phyloP scores from a whole-genome alignment of 495 filamentous ascomycete genomes.

The Trypethelium eluteriae region DNA sequence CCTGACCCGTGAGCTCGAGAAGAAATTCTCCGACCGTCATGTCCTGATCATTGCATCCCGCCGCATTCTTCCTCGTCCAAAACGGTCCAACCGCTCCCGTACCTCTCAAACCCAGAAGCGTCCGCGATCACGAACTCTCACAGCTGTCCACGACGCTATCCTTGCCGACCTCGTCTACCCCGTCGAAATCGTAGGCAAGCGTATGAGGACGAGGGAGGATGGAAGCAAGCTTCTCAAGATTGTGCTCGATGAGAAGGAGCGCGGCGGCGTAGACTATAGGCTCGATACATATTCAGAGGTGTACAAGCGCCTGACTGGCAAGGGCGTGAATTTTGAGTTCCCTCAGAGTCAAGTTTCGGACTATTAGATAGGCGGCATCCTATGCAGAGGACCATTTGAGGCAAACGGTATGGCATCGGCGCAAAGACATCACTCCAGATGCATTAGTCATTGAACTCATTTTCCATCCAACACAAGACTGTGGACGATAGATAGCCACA shows the following conservation, averaged over 20 bases:
- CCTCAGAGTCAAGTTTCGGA: constrained; percentile 69
- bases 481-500: too few relatives aligned
- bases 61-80: constrained; percentile 95
- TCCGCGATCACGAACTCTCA: constrained; percentile 91
- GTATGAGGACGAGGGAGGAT: constrained; percentile 91
- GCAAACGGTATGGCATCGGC: not conserved
- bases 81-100: constrained; percentile 89
- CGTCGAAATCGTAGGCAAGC: constrained; percentile 99
- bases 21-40: constrained; percentile 99
- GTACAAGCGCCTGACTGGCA: constrained; percentile 91
- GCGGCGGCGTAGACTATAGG: constrained; percentile 94
- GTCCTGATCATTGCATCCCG: constrained; percentile 97
- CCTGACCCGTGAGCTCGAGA: constrained; percentile 98
- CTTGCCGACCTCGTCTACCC: constrained; percentile 95
- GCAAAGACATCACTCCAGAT: not conserved
- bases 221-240: constrained; percentile 96
- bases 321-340: constrained; percentile 94
- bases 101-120: constrained; percentile 95
- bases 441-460: not conserved
- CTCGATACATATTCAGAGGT: constrained; percentile 99
- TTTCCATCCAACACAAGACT: not conserved
- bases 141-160: constrained; percentile 95
- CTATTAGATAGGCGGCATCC: constrained; percentile 51
- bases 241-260: constrained; percentile 98
- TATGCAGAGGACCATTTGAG: not conserved